phyloP scores from a whole-genome alignment of 2,329 filamentous ascomycete species.

The Aureobasidium sp. region DNA sequence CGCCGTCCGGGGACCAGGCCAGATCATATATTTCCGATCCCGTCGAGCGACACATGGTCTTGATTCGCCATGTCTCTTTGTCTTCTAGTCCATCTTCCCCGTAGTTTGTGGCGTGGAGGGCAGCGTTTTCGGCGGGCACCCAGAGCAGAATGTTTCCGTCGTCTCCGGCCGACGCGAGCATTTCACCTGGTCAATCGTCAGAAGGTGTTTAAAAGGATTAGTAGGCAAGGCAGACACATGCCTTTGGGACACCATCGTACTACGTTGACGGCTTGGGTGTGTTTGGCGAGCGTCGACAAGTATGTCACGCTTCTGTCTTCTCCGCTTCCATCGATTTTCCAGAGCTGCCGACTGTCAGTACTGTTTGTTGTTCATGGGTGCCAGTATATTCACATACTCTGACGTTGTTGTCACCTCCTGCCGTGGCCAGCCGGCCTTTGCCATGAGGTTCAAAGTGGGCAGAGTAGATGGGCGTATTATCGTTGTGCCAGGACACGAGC shows the following conservation, averaged over 20 bases:
- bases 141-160: conserved; percentile 98
- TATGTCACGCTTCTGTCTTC: conserved; percentile 93
- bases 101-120: conserved; percentile 65
- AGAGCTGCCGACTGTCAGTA: conserved; percentile 67
- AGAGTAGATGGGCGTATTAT: conserved; percentile 97
- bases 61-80: conserved; percentile 96
- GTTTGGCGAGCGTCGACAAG: conserved; percentile 89
- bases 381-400: conserved; percentile 68
- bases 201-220: background rate
- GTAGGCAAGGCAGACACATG: conserved; percentile 45
- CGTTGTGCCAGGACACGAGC: conserved; percentile 99
- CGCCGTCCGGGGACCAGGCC: conserved; percentile 97
- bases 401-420: conserved; percentile 96
- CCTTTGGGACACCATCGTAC: conserved; percentile 96
- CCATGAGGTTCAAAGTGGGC: conserved; percentile 95
- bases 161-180: conserved; percentile 94
- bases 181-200: conserved; percentile 70
- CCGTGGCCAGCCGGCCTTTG: conserved; percentile 92
- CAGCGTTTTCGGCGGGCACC: conserved; percentile 85
- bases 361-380: conserved; percentile 21
- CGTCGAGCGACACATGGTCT: conserved; percentile 97
- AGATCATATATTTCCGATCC: conserved; percentile 98
- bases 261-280: conserved; percentile 98
- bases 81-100: conserved; percentile 91
- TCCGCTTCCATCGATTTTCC: conserved; percentile 87